Conservation (phyloP, 768 basidiomycete genomes). For the Tricholoma flavovirens region DNA sequence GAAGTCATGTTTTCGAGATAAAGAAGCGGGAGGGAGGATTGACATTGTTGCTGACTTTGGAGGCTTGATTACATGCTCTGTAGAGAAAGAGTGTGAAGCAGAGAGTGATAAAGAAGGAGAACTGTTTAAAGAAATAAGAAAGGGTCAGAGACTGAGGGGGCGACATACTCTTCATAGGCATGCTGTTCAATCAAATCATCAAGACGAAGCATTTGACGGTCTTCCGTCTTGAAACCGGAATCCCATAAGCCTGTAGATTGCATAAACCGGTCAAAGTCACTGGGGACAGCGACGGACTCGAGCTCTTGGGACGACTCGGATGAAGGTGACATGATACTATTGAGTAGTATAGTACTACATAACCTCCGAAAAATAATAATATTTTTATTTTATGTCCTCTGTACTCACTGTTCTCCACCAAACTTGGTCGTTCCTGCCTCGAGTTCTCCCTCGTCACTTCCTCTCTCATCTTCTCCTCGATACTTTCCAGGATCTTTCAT, state of each 20-base stretch:
- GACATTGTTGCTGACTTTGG: conserved; percentile 50
- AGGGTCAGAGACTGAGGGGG: conserved; percentile 7
- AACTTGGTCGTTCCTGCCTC: conserved; percentile 40
- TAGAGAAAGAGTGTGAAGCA: conserved; percentile 27
- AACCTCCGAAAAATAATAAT: too few species aligned
- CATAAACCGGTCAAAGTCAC: conserved; percentile 41
- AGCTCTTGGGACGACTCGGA: too few species aligned
- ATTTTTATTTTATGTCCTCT: not conserved
- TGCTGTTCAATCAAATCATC: conserved; percentile 72
- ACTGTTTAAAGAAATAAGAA: conserved; percentile 18
- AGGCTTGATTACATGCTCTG: too few species aligned
- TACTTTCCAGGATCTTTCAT: conserved; percentile 29
- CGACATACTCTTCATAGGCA: conserved; percentile 69
- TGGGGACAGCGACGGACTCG: conserved; percentile 47
- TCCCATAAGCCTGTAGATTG: too few species aligned
- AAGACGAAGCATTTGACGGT: conserved; percentile 54
- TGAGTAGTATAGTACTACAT: too few species aligned
- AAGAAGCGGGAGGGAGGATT: conserved; percentile 59
- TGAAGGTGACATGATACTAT: too few species aligned
- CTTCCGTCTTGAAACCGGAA: too few species aligned
- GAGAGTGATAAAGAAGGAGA: conserved; percentile 29
- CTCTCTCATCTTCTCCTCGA: conserved; percentile 28
- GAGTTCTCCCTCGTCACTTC: conserved; percentile 25
- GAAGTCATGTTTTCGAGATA: conserved; percentile 51
- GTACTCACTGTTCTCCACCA: conserved; percentile 44